Evolutionary conservation across 257 asterid species (phyloP).

Genomic region (Penstemon davidsonii): DNA sequence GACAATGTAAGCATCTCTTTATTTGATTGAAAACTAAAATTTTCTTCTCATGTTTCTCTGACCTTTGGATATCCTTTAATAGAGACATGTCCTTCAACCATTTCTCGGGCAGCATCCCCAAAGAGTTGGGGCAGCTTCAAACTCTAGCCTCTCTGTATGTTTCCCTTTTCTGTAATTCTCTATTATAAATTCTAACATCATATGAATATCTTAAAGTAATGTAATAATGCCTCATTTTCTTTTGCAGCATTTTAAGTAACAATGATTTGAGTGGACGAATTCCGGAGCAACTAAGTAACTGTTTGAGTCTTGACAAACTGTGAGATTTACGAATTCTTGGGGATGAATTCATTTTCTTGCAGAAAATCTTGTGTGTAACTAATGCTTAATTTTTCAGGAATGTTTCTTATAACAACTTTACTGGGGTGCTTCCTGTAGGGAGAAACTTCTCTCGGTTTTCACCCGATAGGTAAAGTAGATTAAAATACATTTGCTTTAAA

Average conservation of each 20-base stretch:
- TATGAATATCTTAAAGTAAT: not conserved
- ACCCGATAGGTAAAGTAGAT: constrained; percentile 63
- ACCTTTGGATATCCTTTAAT: not conserved
- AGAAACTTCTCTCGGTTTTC: constrained; percentile 82
- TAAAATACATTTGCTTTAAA: not conserved
- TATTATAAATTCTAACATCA: not conserved
- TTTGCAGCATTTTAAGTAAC: constrained; percentile 66
- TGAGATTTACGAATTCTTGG: constrained; percentile 34
- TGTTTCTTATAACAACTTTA: constrained; percentile 77
- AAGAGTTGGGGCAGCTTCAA: constrained; percentile 88
- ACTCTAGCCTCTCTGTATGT: constrained; percentile 77
- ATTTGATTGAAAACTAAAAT: not conserved
- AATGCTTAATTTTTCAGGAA: constrained; percentile 51
- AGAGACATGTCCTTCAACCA: constrained; percentile 86
- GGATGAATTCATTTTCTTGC: not conserved
- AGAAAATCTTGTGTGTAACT: constrained; percentile 20
- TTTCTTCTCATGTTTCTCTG: not conserved
- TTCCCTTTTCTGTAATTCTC: not conserved
- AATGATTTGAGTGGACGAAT: constrained; percentile 71
- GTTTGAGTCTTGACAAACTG: constrained; percentile 83
- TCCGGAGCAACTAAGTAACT: constrained; percentile 74
- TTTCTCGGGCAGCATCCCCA: constrained; percentile 66
- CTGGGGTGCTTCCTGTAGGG: constrained; percentile 68
- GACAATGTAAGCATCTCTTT: constrained; percentile 52
- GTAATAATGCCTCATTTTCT: not conserved